phyloP scores from a whole-genome alignment of 129 eudicot genomes.

The Logfia minima region DNA sequence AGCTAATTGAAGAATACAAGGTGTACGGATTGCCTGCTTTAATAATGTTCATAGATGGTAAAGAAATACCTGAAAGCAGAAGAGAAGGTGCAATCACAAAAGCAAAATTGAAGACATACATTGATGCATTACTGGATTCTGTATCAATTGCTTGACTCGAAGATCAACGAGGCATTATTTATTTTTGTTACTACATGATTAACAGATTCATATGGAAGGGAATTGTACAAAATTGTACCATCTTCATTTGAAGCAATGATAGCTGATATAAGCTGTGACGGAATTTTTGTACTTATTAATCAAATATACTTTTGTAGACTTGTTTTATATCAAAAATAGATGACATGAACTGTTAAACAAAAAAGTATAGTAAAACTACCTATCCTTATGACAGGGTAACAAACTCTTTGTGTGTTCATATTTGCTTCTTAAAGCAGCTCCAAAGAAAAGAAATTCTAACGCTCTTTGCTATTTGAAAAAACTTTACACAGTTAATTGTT shows the following conservation, averaged over 20 bases:
- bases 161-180: neutral
- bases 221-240: conserved; percentile 21
- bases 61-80: conserved; percentile 66
- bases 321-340: too few relatives aligned
- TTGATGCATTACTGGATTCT: conserved; percentile 60
- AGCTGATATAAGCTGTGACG: neutral
- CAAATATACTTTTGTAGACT: too few relatives aligned
- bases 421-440: too few relatives aligned
- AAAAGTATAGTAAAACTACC: too few relatives aligned
- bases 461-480: too few relatives aligned
- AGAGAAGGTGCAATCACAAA: conserved; percentile 82
- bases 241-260: conserved; percentile 16
- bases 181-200: conserved; percentile 23
- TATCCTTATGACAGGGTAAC: too few relatives aligned
- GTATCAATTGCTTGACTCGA: conserved; percentile 35
- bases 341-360: too few relatives aligned
- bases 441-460: too few relatives aligned
- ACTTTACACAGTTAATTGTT: too few relatives aligned
- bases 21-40: conserved; percentile 82
- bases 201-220: conserved; percentile 21
- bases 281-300: neutral
- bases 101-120: conserved; percentile 59
- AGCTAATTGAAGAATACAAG: conserved; percentile 66
- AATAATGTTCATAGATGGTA: conserved; percentile 67
- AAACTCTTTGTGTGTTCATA: too few relatives aligned